Evolutionary conservation across 2,329 filamentous ascomycete species (phyloP).

Genomic region (Colletotrichum gigasporum): DNA sequence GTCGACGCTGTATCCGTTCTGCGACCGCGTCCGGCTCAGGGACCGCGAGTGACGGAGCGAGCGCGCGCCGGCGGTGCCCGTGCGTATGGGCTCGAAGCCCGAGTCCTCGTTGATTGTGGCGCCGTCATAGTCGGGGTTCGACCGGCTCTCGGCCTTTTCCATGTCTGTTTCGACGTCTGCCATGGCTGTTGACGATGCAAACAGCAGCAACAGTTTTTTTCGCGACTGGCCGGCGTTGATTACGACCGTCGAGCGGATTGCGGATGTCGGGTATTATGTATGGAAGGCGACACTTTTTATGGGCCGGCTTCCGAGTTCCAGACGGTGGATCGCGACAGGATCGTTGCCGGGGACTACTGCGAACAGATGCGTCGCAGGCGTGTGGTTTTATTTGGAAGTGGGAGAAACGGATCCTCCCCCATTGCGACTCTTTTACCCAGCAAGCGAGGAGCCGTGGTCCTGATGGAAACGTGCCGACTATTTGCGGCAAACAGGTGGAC

Average conservation of each 20-base stretch:
- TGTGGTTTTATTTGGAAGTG: not conserved
- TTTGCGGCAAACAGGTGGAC: not conserved
- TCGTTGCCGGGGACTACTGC: not conserved
- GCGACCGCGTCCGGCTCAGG: slow-evolving; percentile 46
- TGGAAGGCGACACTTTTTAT: not conserved
- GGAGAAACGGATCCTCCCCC: not conserved
- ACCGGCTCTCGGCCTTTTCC: slow-evolving; percentile 30
- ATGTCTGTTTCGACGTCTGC: slow-evolving; percentile 1
- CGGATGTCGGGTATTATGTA: slow-evolving; percentile 24
- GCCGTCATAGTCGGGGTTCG: slow-evolving; percentile 13
- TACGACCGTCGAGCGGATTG: not conserved
- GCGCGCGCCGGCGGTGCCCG: slow-evolving; percentile 20
- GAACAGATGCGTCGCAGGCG: slow-evolving; percentile 6
- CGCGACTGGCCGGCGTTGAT: not conserved
- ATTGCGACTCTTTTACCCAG: not conserved
- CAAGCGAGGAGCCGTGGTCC: not conserved
- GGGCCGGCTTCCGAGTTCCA: slow-evolving; percentile 28
- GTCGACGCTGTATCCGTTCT: slow-evolving; percentile 56
- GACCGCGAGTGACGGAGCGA: slow-evolving; percentile 32
- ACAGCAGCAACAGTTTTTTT: not conserved
- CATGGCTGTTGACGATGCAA: not conserved
- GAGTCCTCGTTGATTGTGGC: slow-evolving; percentile 14
- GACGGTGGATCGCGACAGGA: slow-evolving; percentile 15
- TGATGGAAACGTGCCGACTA: not conserved
- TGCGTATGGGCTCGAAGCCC: slow-evolving; percentile 38